Conservation (phyloP, 2,329 filamentous ascomycete species). For the Diaporthe nobilis region DNA sequence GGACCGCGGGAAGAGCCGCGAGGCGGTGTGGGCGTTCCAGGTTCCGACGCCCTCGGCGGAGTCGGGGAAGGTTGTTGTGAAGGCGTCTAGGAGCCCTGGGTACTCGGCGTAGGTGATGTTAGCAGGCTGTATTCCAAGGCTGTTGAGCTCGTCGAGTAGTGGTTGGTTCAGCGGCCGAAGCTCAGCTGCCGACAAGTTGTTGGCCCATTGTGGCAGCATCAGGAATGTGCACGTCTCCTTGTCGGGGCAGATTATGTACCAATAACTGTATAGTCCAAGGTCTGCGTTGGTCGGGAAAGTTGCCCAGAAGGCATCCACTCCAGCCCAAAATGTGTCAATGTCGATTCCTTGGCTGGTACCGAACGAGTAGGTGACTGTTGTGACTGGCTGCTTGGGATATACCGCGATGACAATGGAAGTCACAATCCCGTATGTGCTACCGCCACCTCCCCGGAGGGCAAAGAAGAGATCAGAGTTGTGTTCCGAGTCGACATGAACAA, state of each 20-base stretch:
- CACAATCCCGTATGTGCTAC: conserved; percentile 56
- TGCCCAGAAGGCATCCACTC: conserved; percentile 48
- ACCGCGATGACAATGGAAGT: conserved; percentile 47
- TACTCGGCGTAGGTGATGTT: conserved; percentile 46
- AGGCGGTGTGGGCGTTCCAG: conserved; percentile 44
- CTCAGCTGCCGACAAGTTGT: conserved; percentile 27
- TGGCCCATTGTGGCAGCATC: conserved; percentile 42
- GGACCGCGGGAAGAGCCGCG: conserved; percentile 52
- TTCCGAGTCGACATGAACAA: conserved; percentile 57
- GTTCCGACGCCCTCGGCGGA: conserved; percentile 56
- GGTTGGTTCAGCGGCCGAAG: conserved; percentile 31
- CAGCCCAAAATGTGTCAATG: conserved; percentile 56
- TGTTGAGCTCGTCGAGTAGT: conserved; percentile 63
- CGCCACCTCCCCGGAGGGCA: conserved; percentile 63
- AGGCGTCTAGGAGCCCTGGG: conserved; percentile 49
- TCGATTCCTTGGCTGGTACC: conserved; percentile 57
- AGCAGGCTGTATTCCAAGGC: conserved; percentile 49
- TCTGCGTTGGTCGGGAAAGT: conserved; percentile 49
- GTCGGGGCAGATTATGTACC: conserved; percentile 44
- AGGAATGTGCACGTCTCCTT: conserved; percentile 45
- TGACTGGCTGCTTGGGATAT: conserved; percentile 45
- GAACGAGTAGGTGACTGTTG: conserved; percentile 47
- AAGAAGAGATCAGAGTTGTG: conserved; percentile 63
- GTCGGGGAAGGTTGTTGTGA: conserved; percentile 47
- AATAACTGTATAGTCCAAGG: conserved; percentile 51